Percentiles rank a stretch among this genome's conserved stretches.
phyloP scores from a whole-genome alignment of 2,329 filamentous ascomycete genomes.

The Diplodia sapinea region DNA sequence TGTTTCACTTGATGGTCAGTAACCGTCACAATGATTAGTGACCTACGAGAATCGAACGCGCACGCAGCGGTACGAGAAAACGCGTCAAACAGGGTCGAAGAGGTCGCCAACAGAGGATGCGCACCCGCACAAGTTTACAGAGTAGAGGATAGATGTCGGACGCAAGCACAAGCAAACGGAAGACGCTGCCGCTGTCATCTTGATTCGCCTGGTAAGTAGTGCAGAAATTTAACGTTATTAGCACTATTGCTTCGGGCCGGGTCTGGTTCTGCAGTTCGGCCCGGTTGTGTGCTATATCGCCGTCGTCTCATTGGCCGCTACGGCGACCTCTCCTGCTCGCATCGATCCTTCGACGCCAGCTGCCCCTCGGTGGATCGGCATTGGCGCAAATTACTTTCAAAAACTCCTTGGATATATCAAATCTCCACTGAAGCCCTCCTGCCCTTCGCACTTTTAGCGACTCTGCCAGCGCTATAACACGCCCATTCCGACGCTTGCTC shows the following conservation, averaged over 20 bases:
- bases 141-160: not conserved
- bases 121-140: too few relatives aligned
- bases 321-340: not conserved
- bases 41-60: not conserved
- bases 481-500: constrained; percentile 6
- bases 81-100: too few relatives aligned
- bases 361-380: constrained; percentile 7
- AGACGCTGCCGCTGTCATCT: not conserved
- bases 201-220: not conserved
- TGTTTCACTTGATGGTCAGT: not conserved
- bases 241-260: constrained; percentile 2
- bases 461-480: not conserved
- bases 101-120: too few relatives aligned
- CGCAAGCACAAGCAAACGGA: not conserved
- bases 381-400: not conserved
- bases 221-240: not conserved
- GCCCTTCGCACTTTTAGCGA: not conserved
- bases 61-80: too few relatives aligned
- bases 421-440: not conserved
- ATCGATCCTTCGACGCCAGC: not conserved
- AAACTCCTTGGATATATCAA: not conserved
- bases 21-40: not conserved
- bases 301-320: not conserved
- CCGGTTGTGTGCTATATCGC: constrained; percentile 1
- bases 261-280: constrained; percentile 1